Percentiles rank a stretch among this genome's conserved stretches.
These are phyloP conservation scores for Ceratobasidium sp. DNA, from an alignment of 1,284 basidiomycete species.

Conservation along the genomic window DNA sequence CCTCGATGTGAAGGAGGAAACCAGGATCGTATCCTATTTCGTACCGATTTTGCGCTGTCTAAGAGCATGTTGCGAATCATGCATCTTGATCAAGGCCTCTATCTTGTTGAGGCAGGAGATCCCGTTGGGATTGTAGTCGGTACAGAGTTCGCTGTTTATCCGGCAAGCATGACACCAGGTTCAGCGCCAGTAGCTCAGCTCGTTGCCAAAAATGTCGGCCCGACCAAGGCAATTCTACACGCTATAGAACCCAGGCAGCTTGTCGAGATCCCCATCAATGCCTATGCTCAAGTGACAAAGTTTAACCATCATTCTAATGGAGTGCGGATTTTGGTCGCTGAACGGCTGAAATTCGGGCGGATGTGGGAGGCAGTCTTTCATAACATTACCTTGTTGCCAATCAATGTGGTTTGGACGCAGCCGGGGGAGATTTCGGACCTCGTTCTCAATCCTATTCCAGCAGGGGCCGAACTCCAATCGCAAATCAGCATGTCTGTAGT, in stretches of 20 bases:
- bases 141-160: slow-evolving; percentile 6
- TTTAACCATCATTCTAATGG: slow-evolving; percentile 2
- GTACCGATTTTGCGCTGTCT: not conserved
- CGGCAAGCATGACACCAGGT: not conserved
- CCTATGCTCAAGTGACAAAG: slow-evolving; percentile 12
- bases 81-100: not conserved
- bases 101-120: slow-evolving; percentile 9
- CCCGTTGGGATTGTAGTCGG: slow-evolving; percentile 9
- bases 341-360: not conserved
- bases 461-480: not conserved
- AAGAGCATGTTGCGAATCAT: slow-evolving; percentile 24
- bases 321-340: not conserved
- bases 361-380: slow-evolving; percentile 2
- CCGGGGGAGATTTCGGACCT: slow-evolving; percentile 12
- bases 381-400: not conserved
- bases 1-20: slow-evolving; percentile 32
- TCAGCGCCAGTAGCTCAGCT: not conserved
- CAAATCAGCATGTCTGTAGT: too few species aligned
- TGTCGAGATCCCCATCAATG: slow-evolving; percentile 1
- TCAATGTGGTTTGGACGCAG: slow-evolving; percentile 16
- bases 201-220: not conserved
- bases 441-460: not conserved
- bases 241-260: not conserved
- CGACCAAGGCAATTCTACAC: not conserved
- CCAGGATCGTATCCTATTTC: slow-evolving; percentile 25